Evolutionary conservation across 306 rosid genomes (phyloP).

Genomic region (Cucurbita moschata): DNA sequence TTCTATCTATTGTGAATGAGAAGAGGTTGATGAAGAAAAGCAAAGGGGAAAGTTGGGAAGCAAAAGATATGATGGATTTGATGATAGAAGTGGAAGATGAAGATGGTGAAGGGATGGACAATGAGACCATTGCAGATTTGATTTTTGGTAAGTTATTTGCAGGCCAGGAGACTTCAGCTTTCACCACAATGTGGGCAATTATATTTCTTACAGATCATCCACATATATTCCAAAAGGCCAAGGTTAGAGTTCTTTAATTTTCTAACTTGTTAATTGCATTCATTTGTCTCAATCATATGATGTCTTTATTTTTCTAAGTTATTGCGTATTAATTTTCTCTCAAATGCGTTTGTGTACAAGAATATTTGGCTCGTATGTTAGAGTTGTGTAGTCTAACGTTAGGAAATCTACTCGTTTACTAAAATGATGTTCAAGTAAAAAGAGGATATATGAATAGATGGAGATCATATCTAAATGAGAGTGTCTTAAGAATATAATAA

Average conservation of each 20-base stretch:
- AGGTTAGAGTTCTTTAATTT: neutral
- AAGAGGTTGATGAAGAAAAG: neutral
- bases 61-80: constrained; percentile 14
- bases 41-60: neutral
- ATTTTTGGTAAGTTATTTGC: constrained; percentile 3
- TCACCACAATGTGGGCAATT: neutral
- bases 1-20: neutral
- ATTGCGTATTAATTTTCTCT: too few species aligned
- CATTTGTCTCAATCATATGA: too few species aligned
- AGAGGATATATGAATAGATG: rapidly evolving
- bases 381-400: too few species aligned
- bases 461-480: too few species aligned
- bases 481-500: too few species aligned
- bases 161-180: constrained; percentile 9
- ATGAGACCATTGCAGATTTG: constrained; percentile 9
- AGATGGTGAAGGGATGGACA: constrained; percentile 4
- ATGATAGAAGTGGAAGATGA: constrained; percentile 11
- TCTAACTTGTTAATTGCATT: neutral
- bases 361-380: too few species aligned
- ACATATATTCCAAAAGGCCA: neutral
- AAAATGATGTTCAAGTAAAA: too few species aligned
- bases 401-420: too few species aligned
- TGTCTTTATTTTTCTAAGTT: too few species aligned
- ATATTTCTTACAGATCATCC: constrained; percentile 5
- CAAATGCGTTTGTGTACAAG: too few species aligned